Base-by-base conservation (phyloP, 2,329 filamentous ascomycete species). In the Trichothecium roseum region DNA sequence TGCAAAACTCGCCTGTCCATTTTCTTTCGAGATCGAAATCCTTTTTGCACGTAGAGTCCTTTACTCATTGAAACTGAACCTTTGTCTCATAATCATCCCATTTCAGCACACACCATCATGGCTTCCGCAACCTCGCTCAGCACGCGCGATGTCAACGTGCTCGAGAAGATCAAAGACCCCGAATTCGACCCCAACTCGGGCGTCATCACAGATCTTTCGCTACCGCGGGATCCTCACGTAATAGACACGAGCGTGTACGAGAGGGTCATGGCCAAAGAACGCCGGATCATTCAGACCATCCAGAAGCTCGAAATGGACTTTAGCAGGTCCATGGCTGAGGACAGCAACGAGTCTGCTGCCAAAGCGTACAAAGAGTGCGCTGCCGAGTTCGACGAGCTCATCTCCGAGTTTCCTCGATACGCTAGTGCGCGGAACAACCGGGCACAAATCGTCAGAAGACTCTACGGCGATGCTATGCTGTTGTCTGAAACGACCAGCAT, bases 351-450 rank as follows among this genome's bases (percentile, higher is more conserved):
- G 5, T 37, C 42, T 13, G 57, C 65, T 4, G 46, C 64, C 20
- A 47, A 56, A 2, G 60, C 60, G 28, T 79, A 77, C 46, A 59
- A 55, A 18, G 41, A 55, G 26, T 66, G 65, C 36, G 53, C 78
- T 14, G 51, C 54, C 8, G 55, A 61, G 5, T 60, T 88, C 5
- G 64, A 68, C 20, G 50, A 55, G 3, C 62, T 86, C 22, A 71
- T 86, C 28, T 48, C 60, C 3, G 56, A 69, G 17, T 53, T 74
- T 36, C 79, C 82, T 3, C 56, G 61, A 22, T 88, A 88, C 54
- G 81, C 82, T 16, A 84, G 79, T 42, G 80, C 77, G 5, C 71
- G 75, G 39, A 82, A 86, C 52, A 88, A 89, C 55, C 69, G 82
- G 34, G 83, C 79, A 3, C 84, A 88, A 53, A 68, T 79, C 8